Conservation (phyloP, 495 filamentous ascomycete genomes). For the Podospora pseudoanserina region DNA sequence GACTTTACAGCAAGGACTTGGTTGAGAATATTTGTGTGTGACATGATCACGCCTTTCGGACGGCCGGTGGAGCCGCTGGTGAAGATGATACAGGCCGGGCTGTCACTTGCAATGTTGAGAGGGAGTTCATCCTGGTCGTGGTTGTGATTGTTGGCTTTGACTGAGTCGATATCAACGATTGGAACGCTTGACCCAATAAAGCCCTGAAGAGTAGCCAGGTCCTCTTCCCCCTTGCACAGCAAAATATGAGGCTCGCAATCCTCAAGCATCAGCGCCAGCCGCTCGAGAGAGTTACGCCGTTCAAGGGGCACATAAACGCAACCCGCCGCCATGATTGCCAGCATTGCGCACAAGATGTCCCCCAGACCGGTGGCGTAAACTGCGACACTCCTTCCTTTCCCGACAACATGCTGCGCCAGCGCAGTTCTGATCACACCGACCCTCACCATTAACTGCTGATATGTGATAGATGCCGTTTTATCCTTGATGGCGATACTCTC, state of each 20-base stretch:
- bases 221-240: background rate
- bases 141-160: background rate
- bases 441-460: background rate
- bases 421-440: background rate
- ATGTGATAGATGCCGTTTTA: background rate
- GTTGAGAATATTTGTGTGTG: conserved; percentile 11
- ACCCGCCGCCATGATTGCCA: background rate
- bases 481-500: background rate
- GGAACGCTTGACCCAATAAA: background rate
- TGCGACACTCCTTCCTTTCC: background rate
- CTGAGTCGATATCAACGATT: background rate
- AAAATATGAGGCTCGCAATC: background rate
- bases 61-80: conserved; percentile 41
- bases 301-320: background rate
- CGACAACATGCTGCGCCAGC: background rate
- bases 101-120: background rate
- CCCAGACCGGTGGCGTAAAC: background rate
- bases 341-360: background rate
- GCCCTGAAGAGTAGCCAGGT: background rate
- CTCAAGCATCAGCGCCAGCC: background rate
- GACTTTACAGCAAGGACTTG: background rate
- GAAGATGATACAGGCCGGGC: conserved; percentile 32
- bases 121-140: background rate
- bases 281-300: background rate
- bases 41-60: conserved; percentile 39